A percentile compares a stretch with the other conserved stretches of the same genome.
Conservation (phyloP, 257 asterid species). For the Nicotiana tomentosiformis region DNA sequence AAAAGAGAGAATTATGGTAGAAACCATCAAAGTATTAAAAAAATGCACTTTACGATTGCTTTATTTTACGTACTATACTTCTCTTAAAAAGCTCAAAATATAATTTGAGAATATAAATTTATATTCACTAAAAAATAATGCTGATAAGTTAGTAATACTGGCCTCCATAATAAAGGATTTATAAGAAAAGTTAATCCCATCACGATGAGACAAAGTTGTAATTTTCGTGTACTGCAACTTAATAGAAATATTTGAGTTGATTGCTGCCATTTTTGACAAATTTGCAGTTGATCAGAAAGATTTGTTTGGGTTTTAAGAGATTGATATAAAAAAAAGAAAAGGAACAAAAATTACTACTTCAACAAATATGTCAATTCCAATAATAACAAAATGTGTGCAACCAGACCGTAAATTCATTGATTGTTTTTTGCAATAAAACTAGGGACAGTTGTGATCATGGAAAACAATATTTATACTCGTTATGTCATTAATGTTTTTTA, state of each 20-base stretch:
- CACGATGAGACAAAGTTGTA: neutral
- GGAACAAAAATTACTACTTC: neutral
- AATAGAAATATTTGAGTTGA: no score
- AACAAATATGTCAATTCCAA: neutral
- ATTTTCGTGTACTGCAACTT: neutral
- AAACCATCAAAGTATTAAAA: neutral
- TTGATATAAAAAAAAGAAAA: neutral
- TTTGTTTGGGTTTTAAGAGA: no score
- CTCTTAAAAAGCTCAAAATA: neutral
- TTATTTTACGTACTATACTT: neutral
- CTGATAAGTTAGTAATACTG: no score
- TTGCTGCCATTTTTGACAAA: neutral
- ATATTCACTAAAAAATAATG: no score
- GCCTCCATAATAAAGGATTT: no score
- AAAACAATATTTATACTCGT: neutral
- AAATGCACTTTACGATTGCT: neutral
- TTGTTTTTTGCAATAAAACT: neutral
- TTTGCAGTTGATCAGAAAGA: neutral
- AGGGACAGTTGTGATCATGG: neutral
- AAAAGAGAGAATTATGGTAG: no score
- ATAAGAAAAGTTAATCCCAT: neutral
- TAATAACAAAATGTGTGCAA: neutral
- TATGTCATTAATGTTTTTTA: neutral
- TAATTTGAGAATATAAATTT: no score
- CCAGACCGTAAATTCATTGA: neutral